Evolutionary conservation across 2,329 filamentous ascomycete species (phyloP).

Genomic region (Nemania sp.): DNA sequence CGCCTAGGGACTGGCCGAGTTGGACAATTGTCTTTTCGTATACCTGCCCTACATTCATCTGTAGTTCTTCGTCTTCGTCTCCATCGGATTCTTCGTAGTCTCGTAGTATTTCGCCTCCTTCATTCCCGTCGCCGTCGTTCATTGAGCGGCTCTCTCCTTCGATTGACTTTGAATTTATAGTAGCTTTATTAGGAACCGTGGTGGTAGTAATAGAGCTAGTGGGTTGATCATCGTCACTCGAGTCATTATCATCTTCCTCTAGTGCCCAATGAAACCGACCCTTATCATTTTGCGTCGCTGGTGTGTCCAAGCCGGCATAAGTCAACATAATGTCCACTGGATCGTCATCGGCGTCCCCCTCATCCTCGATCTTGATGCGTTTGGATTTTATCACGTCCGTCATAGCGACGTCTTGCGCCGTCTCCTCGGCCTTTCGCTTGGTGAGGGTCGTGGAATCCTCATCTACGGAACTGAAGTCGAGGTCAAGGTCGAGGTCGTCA

Average conservation of each 20-base stretch:
- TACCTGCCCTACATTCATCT: slow-evolving; percentile 64
- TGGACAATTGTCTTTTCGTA: slow-evolving; percentile 56
- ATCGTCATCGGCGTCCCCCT: slow-evolving; percentile 17
- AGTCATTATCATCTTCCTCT: slow-evolving; percentile 50
- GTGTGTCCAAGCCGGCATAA: not conserved
- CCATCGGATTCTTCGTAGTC: slow-evolving; percentile 47
- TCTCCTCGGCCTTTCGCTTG: slow-evolving; percentile 45
- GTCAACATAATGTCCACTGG: slow-evolving; percentile 30
- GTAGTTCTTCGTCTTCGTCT: slow-evolving; percentile 59
- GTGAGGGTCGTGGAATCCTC: slow-evolving; percentile 10
- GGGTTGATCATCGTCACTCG: slow-evolving; percentile 37
- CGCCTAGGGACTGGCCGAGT: slow-evolving; percentile 53
- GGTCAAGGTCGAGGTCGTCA: slow-evolving; percentile 13
- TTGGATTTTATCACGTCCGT: slow-evolving; percentile 34
- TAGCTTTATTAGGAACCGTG: not conserved
- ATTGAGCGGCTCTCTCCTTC: not conserved
- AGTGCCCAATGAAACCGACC: slow-evolving; percentile 50
- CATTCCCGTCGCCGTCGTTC: slow-evolving; percentile 41
- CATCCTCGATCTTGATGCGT: slow-evolving; percentile 43
- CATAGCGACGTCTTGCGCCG: slow-evolving; percentile 32
- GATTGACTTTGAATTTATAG: not conserved
- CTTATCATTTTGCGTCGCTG: slow-evolving; percentile 13
- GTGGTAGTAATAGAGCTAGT: slow-evolving; percentile 16
- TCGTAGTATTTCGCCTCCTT: slow-evolving; percentile 28
- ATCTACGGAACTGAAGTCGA: slow-evolving; percentile 34